These are phyloP conservation scores for Phalaenopsis hybrid DNA, from an alignment of 116 monocot genomes.

Conservation along the genomic window DNA sequence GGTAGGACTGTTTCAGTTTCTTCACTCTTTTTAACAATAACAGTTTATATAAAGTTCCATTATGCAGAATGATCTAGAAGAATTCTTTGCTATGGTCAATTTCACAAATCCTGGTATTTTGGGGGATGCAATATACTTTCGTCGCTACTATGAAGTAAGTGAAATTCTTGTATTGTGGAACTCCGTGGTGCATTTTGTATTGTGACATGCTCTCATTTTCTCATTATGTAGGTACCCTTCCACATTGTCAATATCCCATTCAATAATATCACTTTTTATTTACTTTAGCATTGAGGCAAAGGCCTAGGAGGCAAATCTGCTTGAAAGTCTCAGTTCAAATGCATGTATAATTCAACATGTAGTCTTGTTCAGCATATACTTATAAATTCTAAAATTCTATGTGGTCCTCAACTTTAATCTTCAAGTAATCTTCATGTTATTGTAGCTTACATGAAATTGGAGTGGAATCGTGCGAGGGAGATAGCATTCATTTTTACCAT, in stretches of 20 bases:
- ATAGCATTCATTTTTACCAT: too few relatives aligned
- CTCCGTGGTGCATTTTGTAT: neutral
- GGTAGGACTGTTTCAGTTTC: constrained; percentile 20
- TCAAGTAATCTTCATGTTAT: neutral
- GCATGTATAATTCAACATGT: neutral
- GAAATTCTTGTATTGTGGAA: neutral
- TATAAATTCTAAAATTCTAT: neutral
- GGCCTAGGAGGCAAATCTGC: neutral
- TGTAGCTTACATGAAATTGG: neutral
- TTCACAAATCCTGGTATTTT: constrained; percentile 97
- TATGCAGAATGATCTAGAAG: constrained; percentile 89
- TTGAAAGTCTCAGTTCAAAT: neutral
- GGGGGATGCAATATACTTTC: constrained; percentile 71
- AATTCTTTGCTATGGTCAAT: constrained; percentile 98
- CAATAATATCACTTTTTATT: neutral
- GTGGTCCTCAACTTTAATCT: neutral
- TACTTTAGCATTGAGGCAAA: neutral
- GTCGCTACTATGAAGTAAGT: constrained; percentile 90
- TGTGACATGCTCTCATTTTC: neutral
- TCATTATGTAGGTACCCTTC: neutral
- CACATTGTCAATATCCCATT: neutral
- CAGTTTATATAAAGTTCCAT: neutral
- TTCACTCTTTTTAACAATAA: neutral
- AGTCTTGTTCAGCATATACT: neutral
- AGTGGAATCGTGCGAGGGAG: too few relatives aligned